These are phyloP conservation scores for Nasturtium officinale DNA, from an alignment of 345 rosid genomes.

Conservation along the genomic window DNA sequence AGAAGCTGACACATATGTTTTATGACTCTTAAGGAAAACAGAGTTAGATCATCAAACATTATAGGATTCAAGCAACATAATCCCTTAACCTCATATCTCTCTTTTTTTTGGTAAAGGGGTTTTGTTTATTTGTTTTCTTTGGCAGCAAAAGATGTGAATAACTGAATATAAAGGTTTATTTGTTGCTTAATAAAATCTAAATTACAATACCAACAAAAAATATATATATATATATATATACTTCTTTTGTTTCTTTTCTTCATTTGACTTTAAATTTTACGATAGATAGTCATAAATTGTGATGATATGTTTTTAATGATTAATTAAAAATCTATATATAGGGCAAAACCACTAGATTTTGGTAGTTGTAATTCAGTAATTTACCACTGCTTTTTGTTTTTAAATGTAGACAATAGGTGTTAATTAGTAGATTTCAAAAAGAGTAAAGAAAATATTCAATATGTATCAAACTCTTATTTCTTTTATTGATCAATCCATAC, in stretches of 20 bases:
- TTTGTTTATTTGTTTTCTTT: too few species aligned
- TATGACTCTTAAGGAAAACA: conserved; percentile 4
- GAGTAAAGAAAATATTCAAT: not conserved
- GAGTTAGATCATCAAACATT: not conserved
- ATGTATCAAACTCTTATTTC: not conserved
- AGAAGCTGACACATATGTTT: not conserved
- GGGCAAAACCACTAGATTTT: not conserved
- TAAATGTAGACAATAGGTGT: not conserved
- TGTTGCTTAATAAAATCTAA: too few species aligned
- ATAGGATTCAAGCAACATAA: too few species aligned
- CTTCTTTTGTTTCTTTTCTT: too few species aligned
- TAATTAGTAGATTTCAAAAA: not conserved
- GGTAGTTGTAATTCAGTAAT: not conserved
- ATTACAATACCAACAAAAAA: too few species aligned
- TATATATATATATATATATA: too few species aligned
- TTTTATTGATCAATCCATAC: not conserved
- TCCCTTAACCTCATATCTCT: not conserved
- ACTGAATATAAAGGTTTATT: not conserved
- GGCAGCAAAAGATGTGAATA: not conserved
- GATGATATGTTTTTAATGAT: too few species aligned
- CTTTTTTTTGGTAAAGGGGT: too few species aligned
- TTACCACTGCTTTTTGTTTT: not conserved
- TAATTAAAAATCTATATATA: too few species aligned
- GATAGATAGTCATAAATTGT: too few species aligned
- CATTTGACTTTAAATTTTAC: not conserved